Percentiles rank a stretch among this genome's conserved stretches.
phyloP scores from a whole-genome alignment of 2,329 filamentous ascomycete species.

The Macroventuria anomochaeta region DNA sequence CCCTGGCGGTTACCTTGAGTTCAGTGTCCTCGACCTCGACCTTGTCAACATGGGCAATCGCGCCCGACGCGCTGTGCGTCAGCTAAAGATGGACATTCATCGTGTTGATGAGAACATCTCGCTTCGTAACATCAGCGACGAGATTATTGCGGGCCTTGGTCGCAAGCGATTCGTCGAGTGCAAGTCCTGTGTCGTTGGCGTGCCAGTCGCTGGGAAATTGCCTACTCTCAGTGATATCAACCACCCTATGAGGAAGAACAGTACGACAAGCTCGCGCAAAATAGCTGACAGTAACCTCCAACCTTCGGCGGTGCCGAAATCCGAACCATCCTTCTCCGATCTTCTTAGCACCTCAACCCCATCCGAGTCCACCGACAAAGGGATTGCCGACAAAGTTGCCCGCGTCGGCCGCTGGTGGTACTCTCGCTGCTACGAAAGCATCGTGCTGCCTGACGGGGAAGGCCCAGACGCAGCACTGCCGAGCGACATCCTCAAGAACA shows the following conservation, averaged over 20 bases:
- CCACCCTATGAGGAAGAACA: slow-evolving; percentile 34
- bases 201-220: slow-evolving; percentile 69
- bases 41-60: slow-evolving; percentile 81
- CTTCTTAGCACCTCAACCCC: slow-evolving; percentile 41
- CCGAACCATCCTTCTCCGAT: slow-evolving; percentile 47
- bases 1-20: slow-evolving; percentile 79
- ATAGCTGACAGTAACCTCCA: slow-evolving; percentile 18
- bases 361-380: slow-evolving; percentile 69
- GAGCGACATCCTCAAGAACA: slow-evolving; percentile 55
- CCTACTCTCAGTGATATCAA: slow-evolving; percentile 36
- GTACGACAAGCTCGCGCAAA: slow-evolving; percentile 33
- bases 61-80: slow-evolving; percentile 71
- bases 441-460: slow-evolving; percentile 53
- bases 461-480: slow-evolving; percentile 44
- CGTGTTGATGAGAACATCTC: slow-evolving; percentile 65
- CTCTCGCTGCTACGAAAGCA: slow-evolving; percentile 84
- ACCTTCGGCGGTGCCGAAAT: slow-evolving; percentile 31
- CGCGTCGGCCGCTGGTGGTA: slow-evolving; percentile 98
- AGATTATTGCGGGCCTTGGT: slow-evolving; percentile 70
- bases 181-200: slow-evolving; percentile 77
- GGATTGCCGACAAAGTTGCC: slow-evolving; percentile 90
- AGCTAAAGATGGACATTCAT: slow-evolving; percentile 74
- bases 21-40: slow-evolving; percentile 79
- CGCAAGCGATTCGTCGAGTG: slow-evolving; percentile 73
- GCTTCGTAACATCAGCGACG: slow-evolving; percentile 62